Evolutionary conservation across 306 rosid species (phyloP).

Genomic region (Cucumis sativus): Cucumber_9930_V3 NC_026655.2:10666501-10667000

Average conservation of each 20-base stretch:
- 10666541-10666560: conserved; percentile 15
- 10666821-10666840: not conserved
- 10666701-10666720: conserved; percentile 15
- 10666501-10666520: not conserved
- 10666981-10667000: not conserved
- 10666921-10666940: not conserved
- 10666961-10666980: not conserved
- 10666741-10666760: conserved; percentile 15
- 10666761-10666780: not conserved
- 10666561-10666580: conserved; percentile 20
- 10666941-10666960: not conserved
- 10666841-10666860: not conserved
- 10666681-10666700: conserved; percentile 23
- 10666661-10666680: conserved; percentile 71
- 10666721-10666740: conserved; percentile 30
- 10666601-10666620: conserved; percentile 55
- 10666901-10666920: not conserved
- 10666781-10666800: not conserved
- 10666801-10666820: not conserved
- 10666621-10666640: conserved; percentile 62
- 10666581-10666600: conserved; percentile 44
- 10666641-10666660: conserved; percentile 63
- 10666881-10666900: not conserved
- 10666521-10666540: not conserved
- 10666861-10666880: not conserved